Base-by-base conservation (phyloP, 139 green algal species). In the Monoraphidium neglectum region DNA sequence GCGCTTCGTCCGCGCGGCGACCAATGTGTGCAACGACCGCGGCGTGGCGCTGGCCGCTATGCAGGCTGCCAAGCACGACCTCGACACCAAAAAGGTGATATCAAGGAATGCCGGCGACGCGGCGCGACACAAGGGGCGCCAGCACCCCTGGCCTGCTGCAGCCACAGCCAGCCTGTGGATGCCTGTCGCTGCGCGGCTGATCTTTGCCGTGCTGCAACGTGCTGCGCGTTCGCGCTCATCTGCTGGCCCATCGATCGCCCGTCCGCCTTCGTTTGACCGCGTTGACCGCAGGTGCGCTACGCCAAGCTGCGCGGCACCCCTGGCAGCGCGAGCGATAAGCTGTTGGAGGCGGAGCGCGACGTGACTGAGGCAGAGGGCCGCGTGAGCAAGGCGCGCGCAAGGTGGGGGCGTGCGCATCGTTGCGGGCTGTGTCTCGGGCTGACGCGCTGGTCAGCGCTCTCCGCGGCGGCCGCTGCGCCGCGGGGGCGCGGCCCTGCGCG, bases 321-420 rank as follows among this genome's bases (percentile, higher is more conserved):
- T 6, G 92, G 91, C 43, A 90, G 92, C 43, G 88, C 89, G 68
- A 80, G 89, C 54, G 86, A 91, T 15, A 88, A 90, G 72, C 76
- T 96, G 23, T 62, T 82, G 1, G 90, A 94, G 72, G 90, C 89
- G 30, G 94, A 97, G 83, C 81, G 87, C 0, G 91, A 96, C 36
- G 80, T 92, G 26, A 77, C 83, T 18, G 84, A 92, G 59, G 88
- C 90, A 2, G 81, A 91, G 78, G 65, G 77, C 30, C 71, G 70
- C 28, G 79, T 89, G 51, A 83, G 94, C 32, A 82, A 78, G 47
- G 60, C 70, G 28, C 46, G 46, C 26, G n/a, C 18, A 15, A 63
- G 24, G 54, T 63, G 54, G 24, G 54, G 24, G 24, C 26, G 54
- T 63, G 54, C 8, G 54, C 24, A n/a, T 23, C 24, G 6, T n/a